Percentiles rank a stretch among this genome's conserved stretches.
Evolutionary conservation across 805 yeast species (phyloP).

Genomic region (Nakazawaea wickerhamii): DNA sequence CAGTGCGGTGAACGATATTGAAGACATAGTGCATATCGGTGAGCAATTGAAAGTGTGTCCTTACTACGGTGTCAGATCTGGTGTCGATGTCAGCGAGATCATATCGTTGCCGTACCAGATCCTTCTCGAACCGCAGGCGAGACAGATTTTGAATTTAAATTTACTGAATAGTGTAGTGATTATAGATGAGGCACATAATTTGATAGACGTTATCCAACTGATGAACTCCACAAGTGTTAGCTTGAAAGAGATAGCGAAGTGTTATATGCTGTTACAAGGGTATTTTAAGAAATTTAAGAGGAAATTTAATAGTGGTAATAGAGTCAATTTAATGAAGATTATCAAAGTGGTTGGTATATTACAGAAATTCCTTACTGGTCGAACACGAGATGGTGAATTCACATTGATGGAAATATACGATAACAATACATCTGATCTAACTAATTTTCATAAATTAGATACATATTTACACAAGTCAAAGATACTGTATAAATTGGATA

Average conservation of each 20-base stretch:
- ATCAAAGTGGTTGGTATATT: constrained; percentile 50
- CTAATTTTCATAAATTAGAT: constrained; percentile 66
- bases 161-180: constrained; percentile 63
- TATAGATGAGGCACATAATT: constrained; percentile 90
- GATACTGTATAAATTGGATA: constrained; percentile 78
- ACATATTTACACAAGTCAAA: constrained; percentile 61
- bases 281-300: constrained; percentile 60
- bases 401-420: constrained; percentile 46
- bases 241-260: constrained; percentile 36
- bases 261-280: constrained; percentile 42
- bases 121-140: constrained; percentile 53
- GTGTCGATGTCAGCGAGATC: constrained; percentile 58
- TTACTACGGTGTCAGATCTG: constrained; percentile 66
- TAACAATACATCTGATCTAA: constrained; percentile 58
- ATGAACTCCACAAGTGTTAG: constrained; percentile 61
- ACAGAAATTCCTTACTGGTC: constrained; percentile 38
- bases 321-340: constrained; percentile 62
- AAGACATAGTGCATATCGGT: constrained; percentile 67
- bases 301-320: constrained; percentile 64
- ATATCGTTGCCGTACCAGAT: constrained; percentile 84
- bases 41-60: constrained; percentile 60
- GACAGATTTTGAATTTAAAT: constrained; percentile 54
- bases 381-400: constrained; percentile 47
- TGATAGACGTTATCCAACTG: constrained; percentile 68
- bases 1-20: constrained; percentile 66